phyloP scores from a whole-genome alignment of 1,284 basidiomycete genomes.

The Leccinum pachyderme region DNA sequence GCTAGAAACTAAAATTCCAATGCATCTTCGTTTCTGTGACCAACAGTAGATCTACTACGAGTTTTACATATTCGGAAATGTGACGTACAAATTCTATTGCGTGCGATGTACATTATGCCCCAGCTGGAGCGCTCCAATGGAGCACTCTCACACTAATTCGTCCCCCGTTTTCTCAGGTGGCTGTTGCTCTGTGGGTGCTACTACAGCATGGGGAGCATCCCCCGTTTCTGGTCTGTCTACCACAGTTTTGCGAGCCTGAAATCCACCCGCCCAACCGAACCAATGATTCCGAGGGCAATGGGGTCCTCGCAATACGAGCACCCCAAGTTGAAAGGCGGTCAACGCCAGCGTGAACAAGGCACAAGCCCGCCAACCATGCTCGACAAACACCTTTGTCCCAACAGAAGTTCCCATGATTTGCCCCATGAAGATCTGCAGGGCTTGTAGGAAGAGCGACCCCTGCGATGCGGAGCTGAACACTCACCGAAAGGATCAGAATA shows the following conservation, averaged over 20 bases:
- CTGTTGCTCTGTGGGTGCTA: background rate
- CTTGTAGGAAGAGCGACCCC: background rate
- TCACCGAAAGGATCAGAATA: slow-evolving; percentile 56
- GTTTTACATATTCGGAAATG: background rate
- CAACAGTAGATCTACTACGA: background rate
- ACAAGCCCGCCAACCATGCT: slow-evolving; percentile 58
- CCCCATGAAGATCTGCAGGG: slow-evolving; percentile 49
- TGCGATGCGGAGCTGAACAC: slow-evolving; percentile 4
- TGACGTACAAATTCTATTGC: background rate
- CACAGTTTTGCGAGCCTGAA: slow-evolving; percentile 36
- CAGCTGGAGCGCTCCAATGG: background rate
- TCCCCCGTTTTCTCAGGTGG: slow-evolving; percentile 9
- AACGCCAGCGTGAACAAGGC: slow-evolving; percentile 52
- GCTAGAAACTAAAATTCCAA: background rate
- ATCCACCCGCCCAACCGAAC: slow-evolving; percentile 57
- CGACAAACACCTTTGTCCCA: slow-evolving; percentile 57
- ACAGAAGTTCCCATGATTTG: slow-evolving; percentile 67
- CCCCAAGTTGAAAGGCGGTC: slow-evolving; percentile 43
- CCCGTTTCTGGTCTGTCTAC: slow-evolving; percentile 10
- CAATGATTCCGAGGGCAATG: slow-evolving; percentile 50
- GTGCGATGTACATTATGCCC: background rate
- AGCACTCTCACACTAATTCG: background rate
- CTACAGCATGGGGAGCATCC: background rate
- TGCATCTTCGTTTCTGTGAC: background rate
- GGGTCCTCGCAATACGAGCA: slow-evolving; percentile 54